A percentile compares a stretch with the other conserved stretches of the same genome.
phyloP scores from a whole-genome alignment of 2,329 filamentous ascomycete genomes.

The Curvularia lunata region DNA sequence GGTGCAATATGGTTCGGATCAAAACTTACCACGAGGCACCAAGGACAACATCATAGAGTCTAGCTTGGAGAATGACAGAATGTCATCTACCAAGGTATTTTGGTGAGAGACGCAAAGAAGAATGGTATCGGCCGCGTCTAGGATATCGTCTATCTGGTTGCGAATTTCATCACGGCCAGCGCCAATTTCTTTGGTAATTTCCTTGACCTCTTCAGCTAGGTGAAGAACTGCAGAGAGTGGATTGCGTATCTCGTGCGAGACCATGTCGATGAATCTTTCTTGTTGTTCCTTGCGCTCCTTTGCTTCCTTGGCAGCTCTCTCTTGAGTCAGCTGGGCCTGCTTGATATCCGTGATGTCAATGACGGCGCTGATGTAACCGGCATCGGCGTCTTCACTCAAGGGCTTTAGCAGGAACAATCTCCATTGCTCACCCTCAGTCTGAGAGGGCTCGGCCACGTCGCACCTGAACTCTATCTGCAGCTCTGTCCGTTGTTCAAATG shows the following conservation, averaged over 20 bases:
- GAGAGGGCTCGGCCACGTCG: conserved; percentile 38
- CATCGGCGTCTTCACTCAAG: conserved; percentile 50
- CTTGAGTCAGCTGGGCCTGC: conserved; percentile 51
- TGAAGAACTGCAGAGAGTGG: conserved; percentile 51
- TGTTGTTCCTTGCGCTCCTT: conserved; percentile 54
- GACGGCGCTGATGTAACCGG: conserved; percentile 55
- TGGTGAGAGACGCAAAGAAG: conserved; percentile 54
- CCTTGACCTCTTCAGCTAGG: conserved; percentile 53
- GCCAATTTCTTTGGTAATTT: conserved; percentile 37
- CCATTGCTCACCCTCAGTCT: conserved; percentile 43
- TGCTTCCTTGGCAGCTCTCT: conserved; percentile 52
- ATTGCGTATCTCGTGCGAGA: conserved; percentile 51
- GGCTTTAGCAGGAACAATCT: conserved; percentile 53
- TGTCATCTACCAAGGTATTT: conserved; percentile 56
- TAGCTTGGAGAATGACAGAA: conserved; percentile 56
- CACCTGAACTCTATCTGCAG: conserved; percentile 54
- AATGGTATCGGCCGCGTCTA: conserved; percentile 50
- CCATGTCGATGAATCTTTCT: conserved; percentile 57
- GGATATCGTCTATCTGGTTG: conserved; percentile 37
- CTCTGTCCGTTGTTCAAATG: conserved; percentile 48
- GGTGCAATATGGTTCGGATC: conserved; percentile 8
- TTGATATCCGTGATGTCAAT: conserved; percentile 57
- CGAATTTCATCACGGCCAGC: conserved; percentile 22
- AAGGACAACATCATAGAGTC: conserved; percentile 55
- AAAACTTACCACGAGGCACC: conserved; percentile 36